phyloP scores from a whole-genome alignment of 108 stramenopile species.

The Cylindrotheca fusiformis region DNA sequence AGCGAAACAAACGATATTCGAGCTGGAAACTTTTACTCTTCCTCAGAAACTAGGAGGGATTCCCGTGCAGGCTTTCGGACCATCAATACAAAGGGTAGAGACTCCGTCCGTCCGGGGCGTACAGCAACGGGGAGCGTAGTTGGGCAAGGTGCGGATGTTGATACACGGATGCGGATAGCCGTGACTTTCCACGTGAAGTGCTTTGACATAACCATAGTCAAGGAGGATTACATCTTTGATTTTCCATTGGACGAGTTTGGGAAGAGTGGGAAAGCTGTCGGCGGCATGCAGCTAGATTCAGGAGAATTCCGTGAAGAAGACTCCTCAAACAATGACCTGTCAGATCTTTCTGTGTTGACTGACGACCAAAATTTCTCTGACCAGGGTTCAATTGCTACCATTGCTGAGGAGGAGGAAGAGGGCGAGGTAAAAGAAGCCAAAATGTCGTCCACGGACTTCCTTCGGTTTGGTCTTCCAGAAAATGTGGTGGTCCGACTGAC shows the following conservation, averaged over 20 bases:
- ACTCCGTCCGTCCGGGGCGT: slow-evolving; percentile 5
- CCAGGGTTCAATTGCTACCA: neutral
- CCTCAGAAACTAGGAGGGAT: slow-evolving; percentile 11
- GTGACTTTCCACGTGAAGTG: slow-evolving; percentile 30
- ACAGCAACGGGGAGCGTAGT: neutral
- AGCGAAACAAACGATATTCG: slow-evolving; percentile 1
- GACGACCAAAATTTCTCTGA: slow-evolving; percentile 33
- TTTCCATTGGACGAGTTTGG: slow-evolving; percentile 13
- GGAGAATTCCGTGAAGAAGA: slow-evolving; percentile 11
- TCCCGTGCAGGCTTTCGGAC: slow-evolving; percentile 18
- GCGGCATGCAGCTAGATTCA: neutral
- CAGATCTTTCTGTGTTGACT: slow-evolving; percentile 42
- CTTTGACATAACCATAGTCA: slow-evolving; percentile 33
- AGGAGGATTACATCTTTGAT: slow-evolving; percentile 31
- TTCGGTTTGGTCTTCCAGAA: slow-evolving; percentile 38
- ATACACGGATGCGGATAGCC: slow-evolving; percentile 30
- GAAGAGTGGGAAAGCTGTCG: neutral
- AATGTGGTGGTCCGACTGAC: slow-evolving; percentile 29
- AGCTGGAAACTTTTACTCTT: slow-evolving; percentile 24
- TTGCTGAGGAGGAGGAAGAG: slow-evolving; percentile 22
- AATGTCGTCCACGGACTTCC: slow-evolving; percentile 45
- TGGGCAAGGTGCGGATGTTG: slow-evolving; percentile 1
- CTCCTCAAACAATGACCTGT: slow-evolving; percentile 19
- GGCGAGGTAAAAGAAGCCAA: slow-evolving; percentile 13
- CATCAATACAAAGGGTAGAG: slow-evolving; percentile 8